Conservation (phyloP, 768 basidiomycete species). For the Calocera cornea region DNA sequence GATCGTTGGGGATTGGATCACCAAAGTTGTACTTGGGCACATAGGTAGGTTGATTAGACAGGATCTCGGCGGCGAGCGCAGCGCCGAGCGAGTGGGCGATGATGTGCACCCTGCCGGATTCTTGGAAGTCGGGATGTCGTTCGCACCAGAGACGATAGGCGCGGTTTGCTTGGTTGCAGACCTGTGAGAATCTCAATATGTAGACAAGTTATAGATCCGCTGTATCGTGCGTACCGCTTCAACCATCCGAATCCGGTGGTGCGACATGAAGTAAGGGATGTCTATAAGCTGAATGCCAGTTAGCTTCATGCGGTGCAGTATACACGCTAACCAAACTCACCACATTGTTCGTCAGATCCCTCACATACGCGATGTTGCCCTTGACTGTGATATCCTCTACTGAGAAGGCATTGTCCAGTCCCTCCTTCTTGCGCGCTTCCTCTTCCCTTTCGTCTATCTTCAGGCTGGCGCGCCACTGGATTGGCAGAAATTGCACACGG, state of each 20-base stretch:
- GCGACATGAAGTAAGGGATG: conserved; percentile 34
- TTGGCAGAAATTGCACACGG: conserved; percentile 31
- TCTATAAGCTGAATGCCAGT: conserved; percentile 21
- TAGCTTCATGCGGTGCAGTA: not conserved
- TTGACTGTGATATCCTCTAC: conserved; percentile 32
- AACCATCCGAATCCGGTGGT: conserved; percentile 31
- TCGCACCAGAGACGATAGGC: conserved; percentile 32
- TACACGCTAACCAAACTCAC: not conserved
- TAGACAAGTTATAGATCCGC: not conserved
- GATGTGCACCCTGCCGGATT: conserved; percentile 29
- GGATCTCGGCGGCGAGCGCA: conserved; percentile 29
- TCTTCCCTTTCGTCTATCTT: conserved; percentile 25
- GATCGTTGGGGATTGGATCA: conserved; percentile 21
- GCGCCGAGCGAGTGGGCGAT: conserved; percentile 34
- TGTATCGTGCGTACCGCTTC: conserved; percentile 23
- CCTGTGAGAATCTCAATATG: conserved; percentile 8
- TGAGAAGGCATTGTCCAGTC: conserved; percentile 31
- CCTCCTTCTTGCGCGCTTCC: conserved; percentile 25
- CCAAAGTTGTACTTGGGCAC: conserved; percentile 20
- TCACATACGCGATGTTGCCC: conserved; percentile 29
- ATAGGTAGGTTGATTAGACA: conserved; percentile 30
- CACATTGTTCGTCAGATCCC: conserved; percentile 32
- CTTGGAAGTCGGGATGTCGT: conserved; percentile 29
- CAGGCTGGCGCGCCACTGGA: conserved; percentile 31
- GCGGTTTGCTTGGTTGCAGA: conserved; percentile 29